phyloP scores from a whole-genome alignment of 257 asterid genomes.

The Solanum pinnatisectum region DNA sequence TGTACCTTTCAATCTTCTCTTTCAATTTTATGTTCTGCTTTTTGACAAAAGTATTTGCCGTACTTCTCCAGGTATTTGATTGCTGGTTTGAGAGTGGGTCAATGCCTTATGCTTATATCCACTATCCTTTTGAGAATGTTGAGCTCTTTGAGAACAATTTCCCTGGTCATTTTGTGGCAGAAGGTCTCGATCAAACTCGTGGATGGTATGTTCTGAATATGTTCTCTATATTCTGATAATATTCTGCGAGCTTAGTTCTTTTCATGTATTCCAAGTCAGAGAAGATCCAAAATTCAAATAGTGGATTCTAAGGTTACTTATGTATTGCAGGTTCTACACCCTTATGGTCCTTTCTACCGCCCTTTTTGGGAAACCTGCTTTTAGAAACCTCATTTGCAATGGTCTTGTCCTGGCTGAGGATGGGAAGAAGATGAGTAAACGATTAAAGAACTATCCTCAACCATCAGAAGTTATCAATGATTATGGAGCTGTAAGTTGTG shows the following conservation, averaged over 20 bases:
- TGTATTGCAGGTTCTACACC: slow-evolving; percentile 57
- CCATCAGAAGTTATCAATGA: slow-evolving; percentile 87
- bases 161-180: slow-evolving; percentile 99
- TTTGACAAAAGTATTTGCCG: neutral
- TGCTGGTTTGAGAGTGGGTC: slow-evolving; percentile 99
- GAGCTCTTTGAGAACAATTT: slow-evolving; percentile 86
- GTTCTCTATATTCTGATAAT: neutral
- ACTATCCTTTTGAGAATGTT: slow-evolving; percentile 90
- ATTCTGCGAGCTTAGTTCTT: neutral
- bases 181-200: slow-evolving; percentile 97
- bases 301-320: neutral
- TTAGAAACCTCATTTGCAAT: slow-evolving; percentile 92
- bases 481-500: slow-evolving; percentile 66
- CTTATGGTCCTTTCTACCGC: slow-evolving; percentile 99
- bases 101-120: slow-evolving; percentile 98
- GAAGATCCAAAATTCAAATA: neutral
- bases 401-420: slow-evolving; percentile 98
- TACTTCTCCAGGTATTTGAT: slow-evolving; percentile 49
- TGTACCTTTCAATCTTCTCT: neutral
- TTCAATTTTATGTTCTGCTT: neutral
- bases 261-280: neutral
- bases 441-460: slow-evolving; percentile 90
- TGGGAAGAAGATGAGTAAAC: slow-evolving; percentile 98
- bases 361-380: slow-evolving; percentile 91
- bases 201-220: slow-evolving; percentile 52